phyloP scores from a whole-genome alignment of 108 stramenopile species.

The Seminavis robusta region DNA sequence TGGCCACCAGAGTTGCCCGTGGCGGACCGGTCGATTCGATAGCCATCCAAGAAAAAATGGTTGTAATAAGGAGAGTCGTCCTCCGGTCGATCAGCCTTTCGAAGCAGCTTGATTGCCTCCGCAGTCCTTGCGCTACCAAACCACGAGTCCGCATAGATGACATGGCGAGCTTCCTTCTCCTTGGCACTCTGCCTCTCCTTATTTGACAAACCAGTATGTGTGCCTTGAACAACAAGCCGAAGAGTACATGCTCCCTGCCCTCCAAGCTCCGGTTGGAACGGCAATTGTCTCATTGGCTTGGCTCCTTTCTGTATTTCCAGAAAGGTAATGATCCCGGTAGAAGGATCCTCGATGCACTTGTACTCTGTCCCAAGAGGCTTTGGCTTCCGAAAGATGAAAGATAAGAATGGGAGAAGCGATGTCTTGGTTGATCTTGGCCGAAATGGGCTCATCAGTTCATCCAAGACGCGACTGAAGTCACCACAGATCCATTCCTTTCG shows the following conservation, averaged over 20 bases:
- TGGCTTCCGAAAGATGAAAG: slow-evolving; percentile 5
- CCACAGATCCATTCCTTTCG: neutral
- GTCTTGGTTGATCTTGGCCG: slow-evolving; percentile 12
- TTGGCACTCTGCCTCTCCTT: too few relatives aligned
- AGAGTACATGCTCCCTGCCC: neutral
- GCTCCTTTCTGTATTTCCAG: neutral
- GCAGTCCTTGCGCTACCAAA: too few relatives aligned
- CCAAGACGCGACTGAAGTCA: neutral
- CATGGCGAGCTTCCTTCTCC: too few relatives aligned
- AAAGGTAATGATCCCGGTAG: neutral
- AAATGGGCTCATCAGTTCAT: slow-evolving; percentile 4
- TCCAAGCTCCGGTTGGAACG: neutral
- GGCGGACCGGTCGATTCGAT: too few relatives aligned
- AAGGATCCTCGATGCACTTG: too few relatives aligned
- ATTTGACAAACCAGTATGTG: neutral
- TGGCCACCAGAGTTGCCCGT: too few relatives aligned
- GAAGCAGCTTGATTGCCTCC: too few relatives aligned
- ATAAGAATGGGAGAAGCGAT: slow-evolving; percentile 5
- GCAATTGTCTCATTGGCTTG: neutral
- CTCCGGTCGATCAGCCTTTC: too few relatives aligned
- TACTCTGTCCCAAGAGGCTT: slow-evolving; percentile 16
- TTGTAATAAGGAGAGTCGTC: too few relatives aligned
- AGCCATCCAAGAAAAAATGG: too few relatives aligned
- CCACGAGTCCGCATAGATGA: too few relatives aligned
- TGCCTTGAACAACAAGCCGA: neutral